Conservation (phyloP, 2,329 filamentous ascomycete genomes). For the Beauveria sp. region DNA sequence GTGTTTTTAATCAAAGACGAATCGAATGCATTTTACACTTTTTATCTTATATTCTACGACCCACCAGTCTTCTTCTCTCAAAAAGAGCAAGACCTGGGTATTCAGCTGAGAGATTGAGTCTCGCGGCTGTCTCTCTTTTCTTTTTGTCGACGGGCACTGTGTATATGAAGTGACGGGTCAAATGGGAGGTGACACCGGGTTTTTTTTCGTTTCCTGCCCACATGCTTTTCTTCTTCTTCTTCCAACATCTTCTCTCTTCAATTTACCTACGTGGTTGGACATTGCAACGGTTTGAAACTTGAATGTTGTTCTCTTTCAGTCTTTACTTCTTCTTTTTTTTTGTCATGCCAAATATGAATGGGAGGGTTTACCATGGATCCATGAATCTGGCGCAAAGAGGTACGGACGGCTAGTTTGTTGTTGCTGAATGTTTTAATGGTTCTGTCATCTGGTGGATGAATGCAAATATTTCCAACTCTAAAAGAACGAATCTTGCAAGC, state of each 20-base stretch:
- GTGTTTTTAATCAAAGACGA: slow-evolving; percentile 13
- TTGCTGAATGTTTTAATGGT: background rate
- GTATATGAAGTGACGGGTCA: background rate
- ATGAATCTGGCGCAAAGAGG: slow-evolving; percentile 5
- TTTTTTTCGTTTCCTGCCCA: background rate
- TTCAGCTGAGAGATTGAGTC: background rate
- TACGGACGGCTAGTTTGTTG: background rate
- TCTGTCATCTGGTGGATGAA: background rate
- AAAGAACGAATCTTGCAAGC: no score
- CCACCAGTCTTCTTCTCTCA: background rate
- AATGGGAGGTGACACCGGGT: background rate
- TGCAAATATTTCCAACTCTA: background rate
- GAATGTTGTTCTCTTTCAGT: background rate
- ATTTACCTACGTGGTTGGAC: background rate
- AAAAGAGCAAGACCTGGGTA: background rate
- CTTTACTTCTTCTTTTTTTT: background rate
- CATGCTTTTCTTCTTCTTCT: background rate
- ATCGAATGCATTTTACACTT: background rate
- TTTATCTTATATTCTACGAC: background rate
- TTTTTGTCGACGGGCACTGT: background rate
- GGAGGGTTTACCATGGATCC: background rate
- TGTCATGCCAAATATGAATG: background rate
- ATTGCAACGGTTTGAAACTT: background rate
- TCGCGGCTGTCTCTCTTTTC: background rate
- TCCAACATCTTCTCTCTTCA: background rate